Conservation (phyloP, 2,329 filamentous ascomycete species). For the Nemania diffusa region DNA sequence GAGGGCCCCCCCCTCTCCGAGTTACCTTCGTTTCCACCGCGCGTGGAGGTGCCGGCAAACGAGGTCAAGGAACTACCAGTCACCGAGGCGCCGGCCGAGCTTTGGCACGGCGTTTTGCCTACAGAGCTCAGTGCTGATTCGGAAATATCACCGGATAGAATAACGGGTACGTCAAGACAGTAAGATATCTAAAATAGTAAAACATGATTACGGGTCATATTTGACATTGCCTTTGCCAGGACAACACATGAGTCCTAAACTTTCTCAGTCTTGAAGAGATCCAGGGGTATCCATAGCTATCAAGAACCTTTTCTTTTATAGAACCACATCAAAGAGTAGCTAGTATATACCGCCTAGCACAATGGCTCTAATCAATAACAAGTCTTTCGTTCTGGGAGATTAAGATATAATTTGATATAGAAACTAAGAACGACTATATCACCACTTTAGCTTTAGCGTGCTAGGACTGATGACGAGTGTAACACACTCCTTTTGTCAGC, state of each 20-base stretch:
- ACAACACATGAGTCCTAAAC: not conserved
- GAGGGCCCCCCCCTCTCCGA: constrained; percentile 5
- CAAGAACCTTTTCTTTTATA: not conserved
- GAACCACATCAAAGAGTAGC: not conserved
- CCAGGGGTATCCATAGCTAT: not conserved
- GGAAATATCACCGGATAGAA: constrained; percentile 15
- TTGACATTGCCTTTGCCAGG: not conserved
- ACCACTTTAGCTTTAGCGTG: not conserved
- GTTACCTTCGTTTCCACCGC: constrained; percentile 1
- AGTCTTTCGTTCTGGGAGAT: too few relatives aligned
- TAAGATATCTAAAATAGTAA: constrained; percentile 6
- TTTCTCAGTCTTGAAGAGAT: not conserved
- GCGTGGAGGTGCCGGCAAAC: constrained; percentile 5
- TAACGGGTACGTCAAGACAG: not conserved
- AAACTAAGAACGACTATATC: too few relatives aligned
- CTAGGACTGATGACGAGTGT: not conserved
- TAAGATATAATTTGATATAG: too few relatives aligned
- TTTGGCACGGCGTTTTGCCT: constrained; percentile 28
- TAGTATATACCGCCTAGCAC: not conserved
- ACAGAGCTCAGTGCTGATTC: constrained; percentile 26
- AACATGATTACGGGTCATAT: not conserved
- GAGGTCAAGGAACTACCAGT: constrained; percentile 18
- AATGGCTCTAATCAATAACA: not conserved
- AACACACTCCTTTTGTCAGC: not conserved
- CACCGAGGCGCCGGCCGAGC: constrained; percentile 15